These are phyloP conservation scores for Penicillium arizonense DNA, from an alignment of 495 filamentous ascomycete genomes.

Conservation along the genomic window DNA sequence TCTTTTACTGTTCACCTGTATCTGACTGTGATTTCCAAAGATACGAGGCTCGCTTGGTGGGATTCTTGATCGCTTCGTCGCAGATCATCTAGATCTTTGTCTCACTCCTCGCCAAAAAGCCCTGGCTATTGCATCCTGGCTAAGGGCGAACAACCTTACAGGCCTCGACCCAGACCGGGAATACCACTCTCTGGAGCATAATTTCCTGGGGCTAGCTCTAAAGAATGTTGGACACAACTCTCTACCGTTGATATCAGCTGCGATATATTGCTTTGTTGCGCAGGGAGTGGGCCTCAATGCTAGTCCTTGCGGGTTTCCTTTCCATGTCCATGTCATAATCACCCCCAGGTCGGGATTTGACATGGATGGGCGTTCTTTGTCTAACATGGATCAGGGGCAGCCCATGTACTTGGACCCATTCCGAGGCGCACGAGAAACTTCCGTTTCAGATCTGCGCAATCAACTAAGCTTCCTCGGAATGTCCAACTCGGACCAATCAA, in stretches of 20 bases:
- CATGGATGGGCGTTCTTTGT: slow-evolving; percentile 59
- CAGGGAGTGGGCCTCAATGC: slow-evolving; percentile 66
- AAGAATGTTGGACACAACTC: slow-evolving; percentile 62
- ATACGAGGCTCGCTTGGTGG: slow-evolving; percentile 62
- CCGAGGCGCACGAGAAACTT: slow-evolving; percentile 64
- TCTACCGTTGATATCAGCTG: slow-evolving; percentile 73
- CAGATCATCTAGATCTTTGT: slow-evolving; percentile 47
- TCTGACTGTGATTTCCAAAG: slow-evolving; percentile 30
- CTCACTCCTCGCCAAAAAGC: slow-evolving; percentile 65
- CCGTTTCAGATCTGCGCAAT: slow-evolving; percentile 53
- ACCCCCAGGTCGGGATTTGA: slow-evolving; percentile 55
- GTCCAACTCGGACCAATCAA: slow-evolving; percentile 45
- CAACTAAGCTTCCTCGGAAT: slow-evolving; percentile 64
- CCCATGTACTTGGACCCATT: slow-evolving; percentile 86
- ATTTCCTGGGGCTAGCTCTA: slow-evolving; percentile 73
- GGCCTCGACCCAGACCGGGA: slow-evolving; percentile 62
- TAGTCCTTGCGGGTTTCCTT: slow-evolving; percentile 71
- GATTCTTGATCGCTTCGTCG: slow-evolving; percentile 53
- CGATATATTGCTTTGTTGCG: slow-evolving; percentile 69
- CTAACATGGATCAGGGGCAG: slow-evolving; percentile 37
- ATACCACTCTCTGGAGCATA: slow-evolving; percentile 80
- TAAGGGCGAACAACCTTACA: slow-evolving; percentile 62
- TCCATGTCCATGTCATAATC: slow-evolving; percentile 76
- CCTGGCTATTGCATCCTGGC: slow-evolving; percentile 60
- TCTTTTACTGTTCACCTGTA: background rate